Percentiles rank a stretch among this genome's conserved stretches.
phyloP scores from a whole-genome alignment of 169 alveolate species.

The Plasmodium knowlesi region DNA sequence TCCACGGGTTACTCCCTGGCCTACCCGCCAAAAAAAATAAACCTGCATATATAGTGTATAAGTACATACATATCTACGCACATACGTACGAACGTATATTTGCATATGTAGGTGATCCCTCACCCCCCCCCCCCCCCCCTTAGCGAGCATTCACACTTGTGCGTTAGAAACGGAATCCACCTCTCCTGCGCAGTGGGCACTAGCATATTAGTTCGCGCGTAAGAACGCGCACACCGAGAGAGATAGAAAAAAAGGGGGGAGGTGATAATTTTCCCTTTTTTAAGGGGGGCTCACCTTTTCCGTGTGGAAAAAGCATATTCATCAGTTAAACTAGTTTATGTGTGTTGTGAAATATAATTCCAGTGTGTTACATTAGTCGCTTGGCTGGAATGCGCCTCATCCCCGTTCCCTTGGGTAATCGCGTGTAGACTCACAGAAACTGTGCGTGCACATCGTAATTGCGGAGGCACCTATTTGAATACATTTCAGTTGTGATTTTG shows the following conservation, averaged over 20 bases:
- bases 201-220: not conserved
- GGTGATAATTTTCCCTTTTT: not conserved
- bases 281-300: not conserved
- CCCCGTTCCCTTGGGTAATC: not conserved
- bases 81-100: not conserved
- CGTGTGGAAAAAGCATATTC: not conserved
- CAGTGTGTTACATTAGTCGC: not conserved
- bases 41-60: not conserved
- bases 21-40: not conserved
- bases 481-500: not conserved
- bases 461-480: not conserved
- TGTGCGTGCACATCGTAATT: no score
- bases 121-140: no score
- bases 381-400: not conserved
- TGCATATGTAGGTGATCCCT: not conserved
- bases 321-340: not conserved
- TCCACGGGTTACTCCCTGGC: not conserved
- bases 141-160: not conserved
- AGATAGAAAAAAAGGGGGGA: not conserved
- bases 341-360: not conserved
- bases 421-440: no score
- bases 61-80: not conserved
- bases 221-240: not conserved
- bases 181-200: not conserved
- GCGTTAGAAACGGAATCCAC: not conserved